These are phyloP conservation scores for Luffa aegyptiaca DNA, from an alignment of 306 rosid species.

Conservation along the genomic window DNA sequence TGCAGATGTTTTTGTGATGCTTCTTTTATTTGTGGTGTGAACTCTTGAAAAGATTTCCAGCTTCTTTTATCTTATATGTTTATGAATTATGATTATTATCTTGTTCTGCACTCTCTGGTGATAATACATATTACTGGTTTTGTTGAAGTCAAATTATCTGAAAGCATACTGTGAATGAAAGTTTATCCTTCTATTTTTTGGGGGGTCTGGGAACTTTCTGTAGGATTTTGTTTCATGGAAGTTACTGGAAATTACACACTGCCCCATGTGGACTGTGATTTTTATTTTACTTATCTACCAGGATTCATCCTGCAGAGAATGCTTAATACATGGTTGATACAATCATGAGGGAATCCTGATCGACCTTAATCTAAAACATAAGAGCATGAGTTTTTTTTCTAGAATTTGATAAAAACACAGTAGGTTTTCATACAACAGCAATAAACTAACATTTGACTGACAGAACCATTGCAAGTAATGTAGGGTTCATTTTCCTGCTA, in stretches of 20 bases:
- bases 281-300: not conserved
- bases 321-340: not conserved
- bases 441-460: not conserved
- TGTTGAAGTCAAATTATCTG: not conserved
- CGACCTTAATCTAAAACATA: not conserved
- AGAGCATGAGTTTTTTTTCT: not conserved
- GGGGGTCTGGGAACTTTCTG: not conserved
- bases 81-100: not conserved
- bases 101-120: not conserved
- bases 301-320: not conserved
- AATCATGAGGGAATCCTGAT: not conserved
- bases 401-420: not conserved
- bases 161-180: not conserved
- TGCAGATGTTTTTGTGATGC: not conserved
- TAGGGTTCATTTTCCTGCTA: not conserved
- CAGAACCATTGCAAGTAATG: not conserved
- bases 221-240: not conserved
- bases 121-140: not conserved
- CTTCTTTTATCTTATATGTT: not conserved
- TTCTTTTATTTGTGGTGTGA: not conserved
- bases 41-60: not conserved
- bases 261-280: not conserved
- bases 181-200: not conserved
- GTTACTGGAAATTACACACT: not conserved
- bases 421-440: not conserved